Evolutionary conservation across 164 flowering plant genomes (phyloP).

Genomic region (Aristolochia contorta): DNA sequence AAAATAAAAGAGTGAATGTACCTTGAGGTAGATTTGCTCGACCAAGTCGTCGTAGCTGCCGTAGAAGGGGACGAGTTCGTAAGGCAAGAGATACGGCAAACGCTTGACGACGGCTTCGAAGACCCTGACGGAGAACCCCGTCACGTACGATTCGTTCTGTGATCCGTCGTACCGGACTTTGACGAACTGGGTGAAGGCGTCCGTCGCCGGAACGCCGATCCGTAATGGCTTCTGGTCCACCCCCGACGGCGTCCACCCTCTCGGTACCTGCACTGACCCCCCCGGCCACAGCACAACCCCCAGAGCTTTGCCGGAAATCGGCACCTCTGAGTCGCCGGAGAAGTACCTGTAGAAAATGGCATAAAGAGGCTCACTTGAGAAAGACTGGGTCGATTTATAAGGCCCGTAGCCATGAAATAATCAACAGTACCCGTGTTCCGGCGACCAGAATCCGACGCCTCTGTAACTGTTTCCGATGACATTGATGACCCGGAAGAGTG

Average conservation of each 20-base stretch:
- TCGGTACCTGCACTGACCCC: conserved; percentile 15
- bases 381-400: no score
- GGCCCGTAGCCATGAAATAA: no score
- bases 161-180: conserved; percentile 11
- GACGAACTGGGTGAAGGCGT: conserved; percentile 35
- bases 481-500: conserved; percentile 11
- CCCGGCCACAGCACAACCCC: conserved; percentile 25
- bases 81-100: conserved; percentile 25
- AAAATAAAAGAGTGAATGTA: conserved; percentile 3
- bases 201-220: conserved; percentile 39
- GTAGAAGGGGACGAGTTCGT: conserved; percentile 12
- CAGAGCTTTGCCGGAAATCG: no score
- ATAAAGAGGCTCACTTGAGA: no score
- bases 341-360: no score
- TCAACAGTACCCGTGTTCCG: conserved; percentile 9
- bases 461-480: conserved; percentile 17
- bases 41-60: conserved; percentile 22
- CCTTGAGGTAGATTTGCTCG: conserved; percentile 30
- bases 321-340: no score
- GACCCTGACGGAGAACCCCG: conserved; percentile 47
- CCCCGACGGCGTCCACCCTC: conserved; percentile 44
- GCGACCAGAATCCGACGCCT: conserved; percentile 18
- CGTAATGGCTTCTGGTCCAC: conserved; percentile 19
- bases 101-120: conserved; percentile 20
- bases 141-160: conserved; percentile 2